Evolutionary conservation across 164 flowering plant species (phyloP).

Genomic region (Tinospora cordifolia): DNA sequence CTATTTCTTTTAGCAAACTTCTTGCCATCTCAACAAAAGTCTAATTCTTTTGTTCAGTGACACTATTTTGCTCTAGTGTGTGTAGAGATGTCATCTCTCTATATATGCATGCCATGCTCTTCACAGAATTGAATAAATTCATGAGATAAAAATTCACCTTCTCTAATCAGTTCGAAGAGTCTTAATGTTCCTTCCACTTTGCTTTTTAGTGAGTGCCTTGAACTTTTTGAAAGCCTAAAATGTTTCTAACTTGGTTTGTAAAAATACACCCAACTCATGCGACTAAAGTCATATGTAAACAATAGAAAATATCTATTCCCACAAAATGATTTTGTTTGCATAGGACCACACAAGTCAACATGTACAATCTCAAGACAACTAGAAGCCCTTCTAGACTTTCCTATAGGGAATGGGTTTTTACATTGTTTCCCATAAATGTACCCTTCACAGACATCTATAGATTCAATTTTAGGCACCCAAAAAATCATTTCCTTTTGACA

Average conservation of each 20-base stretch:
- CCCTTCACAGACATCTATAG: no score
- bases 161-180: background rate
- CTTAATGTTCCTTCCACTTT: background rate
- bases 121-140: background rate
- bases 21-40: conserved; percentile 5
- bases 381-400: background rate
- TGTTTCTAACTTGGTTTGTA: background rate
- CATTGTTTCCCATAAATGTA: conserved; percentile 13
- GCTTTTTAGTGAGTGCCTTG: background rate
- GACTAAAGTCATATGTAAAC: conserved; percentile 1
- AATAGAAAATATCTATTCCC: no score
- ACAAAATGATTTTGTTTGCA: no score
- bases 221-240: conserved; percentile 3
- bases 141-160: background rate
- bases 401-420: background rate
- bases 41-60: background rate
- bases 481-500: no score
- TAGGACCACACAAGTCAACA: no score
- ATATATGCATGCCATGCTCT: background rate
- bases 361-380: no score
- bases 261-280: conserved; percentile 3
- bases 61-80: background rate
- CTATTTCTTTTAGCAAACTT: background rate
- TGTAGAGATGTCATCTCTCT: background rate
- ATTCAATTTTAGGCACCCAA: no score